Conservation (phyloP, 2,329 filamentous ascomycete species). For the Diaporthe velutina region DNA sequence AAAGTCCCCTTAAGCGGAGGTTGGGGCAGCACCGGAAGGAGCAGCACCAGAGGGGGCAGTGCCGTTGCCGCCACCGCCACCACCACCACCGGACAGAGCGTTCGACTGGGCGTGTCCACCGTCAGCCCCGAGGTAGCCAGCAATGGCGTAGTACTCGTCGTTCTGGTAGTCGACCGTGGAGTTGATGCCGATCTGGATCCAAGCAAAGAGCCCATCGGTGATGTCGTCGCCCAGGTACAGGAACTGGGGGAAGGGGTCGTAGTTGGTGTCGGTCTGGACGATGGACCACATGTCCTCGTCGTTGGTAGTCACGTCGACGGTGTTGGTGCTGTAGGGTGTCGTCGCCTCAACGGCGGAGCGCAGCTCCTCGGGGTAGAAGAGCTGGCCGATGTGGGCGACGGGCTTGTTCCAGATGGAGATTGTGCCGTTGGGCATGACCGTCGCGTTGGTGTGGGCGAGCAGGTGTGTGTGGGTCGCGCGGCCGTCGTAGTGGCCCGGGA, state of each 20-base stretch:
- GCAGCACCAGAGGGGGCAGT: conserved; percentile 29
- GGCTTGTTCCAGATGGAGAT: conserved; percentile 44
- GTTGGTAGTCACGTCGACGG: conserved; percentile 46
- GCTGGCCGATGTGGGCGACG: conserved; percentile 49
- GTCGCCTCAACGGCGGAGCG: conserved; percentile 47
- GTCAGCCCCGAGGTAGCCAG: conserved; percentile 34
- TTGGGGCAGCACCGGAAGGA: conserved; percentile 19
- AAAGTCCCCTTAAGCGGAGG: conserved; percentile 18
- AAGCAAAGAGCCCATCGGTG: conserved; percentile 60
- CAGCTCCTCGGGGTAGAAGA: conserved; percentile 49
- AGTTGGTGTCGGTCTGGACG: conserved; percentile 45
- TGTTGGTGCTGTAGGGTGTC: conserved; percentile 48
- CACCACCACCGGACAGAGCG: conserved; percentile 4
- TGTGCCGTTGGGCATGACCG: conserved; percentile 47
- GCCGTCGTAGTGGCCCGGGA: conserved; percentile 39
- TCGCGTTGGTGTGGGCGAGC: conserved; percentile 47
- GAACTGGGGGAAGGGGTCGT: conserved; percentile 65
- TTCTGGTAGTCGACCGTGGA: conserved; percentile 48
- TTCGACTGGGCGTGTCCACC: conserved; percentile 37
- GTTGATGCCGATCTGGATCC: conserved; percentile 63
- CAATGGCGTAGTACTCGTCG: conserved; percentile 37
- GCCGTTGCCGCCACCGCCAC: conserved; percentile 32
- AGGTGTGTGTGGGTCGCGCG: conserved; percentile 40
- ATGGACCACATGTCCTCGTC: conserved; percentile 51
- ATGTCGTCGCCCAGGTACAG: conserved; percentile 63